A percentile compares a stretch with the other conserved stretches of the same genome.
Conservation (phyloP, 352 stramenopile genomes). For the Phytophthora foliorum region DNA sequence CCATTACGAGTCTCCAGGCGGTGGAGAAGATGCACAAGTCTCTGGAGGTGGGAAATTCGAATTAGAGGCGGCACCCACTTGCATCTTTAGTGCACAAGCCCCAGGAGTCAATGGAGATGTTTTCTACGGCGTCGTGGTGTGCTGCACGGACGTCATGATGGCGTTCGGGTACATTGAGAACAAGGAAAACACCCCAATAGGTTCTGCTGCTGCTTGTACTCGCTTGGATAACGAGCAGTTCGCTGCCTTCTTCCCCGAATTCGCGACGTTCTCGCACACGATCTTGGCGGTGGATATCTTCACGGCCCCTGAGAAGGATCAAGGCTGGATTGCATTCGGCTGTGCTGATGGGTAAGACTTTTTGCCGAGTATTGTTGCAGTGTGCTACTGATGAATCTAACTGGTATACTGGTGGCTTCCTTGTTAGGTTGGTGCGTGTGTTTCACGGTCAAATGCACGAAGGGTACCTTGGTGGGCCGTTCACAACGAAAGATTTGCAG, state of each 20-base stretch:
- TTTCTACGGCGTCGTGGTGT: conserved; percentile 76
- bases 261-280: conserved; percentile 63
- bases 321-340: conserved; percentile 66
- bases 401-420: neutral
- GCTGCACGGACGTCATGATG: conserved; percentile 61
- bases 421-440: conserved; percentile 58
- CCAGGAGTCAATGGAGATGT: conserved; percentile 32
- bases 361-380: neutral
- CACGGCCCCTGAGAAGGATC: conserved; percentile 24
- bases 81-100: conserved; percentile 59
- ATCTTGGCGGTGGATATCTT: conserved; percentile 64
- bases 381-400: conserved; percentile 3
- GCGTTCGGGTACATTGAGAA: conserved; percentile 74
- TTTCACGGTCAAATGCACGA: conserved; percentile 49
- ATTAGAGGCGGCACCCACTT: conserved; percentile 58
- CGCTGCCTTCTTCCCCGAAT: conserved; percentile 73
- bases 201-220: conserved; percentile 35
- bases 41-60: conserved; percentile 56
- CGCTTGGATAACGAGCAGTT: conserved; percentile 74
- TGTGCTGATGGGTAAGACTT: conserved; percentile 72
- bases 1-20: conserved; percentile 13
- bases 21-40: conserved; percentile 14
- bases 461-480: conserved; percentile 53
- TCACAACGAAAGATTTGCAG: conserved; percentile 58
- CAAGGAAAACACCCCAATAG: conserved; percentile 9